These are phyloP conservation scores for Bocquillonia castaneifolia DNA, from an alignment of 441 rosid species.

Conservation along the genomic window DNA sequence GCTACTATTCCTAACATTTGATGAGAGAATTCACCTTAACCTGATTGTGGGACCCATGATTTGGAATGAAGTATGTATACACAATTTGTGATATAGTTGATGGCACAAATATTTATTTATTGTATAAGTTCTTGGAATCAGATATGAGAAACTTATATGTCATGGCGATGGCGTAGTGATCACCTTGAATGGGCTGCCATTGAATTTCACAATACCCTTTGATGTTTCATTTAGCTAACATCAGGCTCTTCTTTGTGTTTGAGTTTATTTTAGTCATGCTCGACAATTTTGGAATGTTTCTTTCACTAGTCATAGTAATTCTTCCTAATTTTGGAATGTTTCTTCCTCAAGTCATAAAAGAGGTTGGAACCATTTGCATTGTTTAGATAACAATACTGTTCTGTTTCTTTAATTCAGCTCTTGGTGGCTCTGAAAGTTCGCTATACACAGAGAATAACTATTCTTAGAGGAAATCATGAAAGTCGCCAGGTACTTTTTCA, in stretches of 20 bases:
- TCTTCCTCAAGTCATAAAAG: background rate
- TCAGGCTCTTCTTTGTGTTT: background rate
- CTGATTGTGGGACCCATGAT: background rate
- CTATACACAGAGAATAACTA: constrained; percentile 72
- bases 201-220: background rate
- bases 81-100: background rate
- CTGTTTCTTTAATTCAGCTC: constrained; percentile 41
- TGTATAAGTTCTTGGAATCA: background rate
- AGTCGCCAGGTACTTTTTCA: constrained; percentile 73
- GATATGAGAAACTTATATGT: background rate
- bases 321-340: too few species aligned
- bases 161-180: background rate
- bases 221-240: background rate
- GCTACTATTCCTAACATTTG: background rate
- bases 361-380: background rate
- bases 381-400: background rate
- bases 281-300: background rate
- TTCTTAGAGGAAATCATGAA: constrained; percentile 93
- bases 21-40: background rate
- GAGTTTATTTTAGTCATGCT: background rate
- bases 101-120: background rate
- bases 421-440: constrained; percentile 81
- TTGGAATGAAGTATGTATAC: background rate
- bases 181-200: background rate
- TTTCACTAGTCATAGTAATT: background rate